phyloP scores from a whole-genome alignment of 306 rosid genomes.

The Sechiopsis laciniata region DNA sequence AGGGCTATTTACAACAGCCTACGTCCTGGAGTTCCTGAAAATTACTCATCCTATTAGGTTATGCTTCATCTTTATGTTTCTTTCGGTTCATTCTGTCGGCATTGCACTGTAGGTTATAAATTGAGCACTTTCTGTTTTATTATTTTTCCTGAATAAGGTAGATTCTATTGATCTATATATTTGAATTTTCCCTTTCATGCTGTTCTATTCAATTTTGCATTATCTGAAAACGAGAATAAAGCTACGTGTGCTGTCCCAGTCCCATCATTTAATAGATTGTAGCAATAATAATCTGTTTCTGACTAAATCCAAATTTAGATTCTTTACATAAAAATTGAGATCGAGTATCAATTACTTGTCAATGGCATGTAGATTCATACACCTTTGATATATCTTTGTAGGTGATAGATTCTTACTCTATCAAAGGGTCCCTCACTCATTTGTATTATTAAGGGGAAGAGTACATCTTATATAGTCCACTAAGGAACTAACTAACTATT shows the following conservation, averaged over 20 bases:
- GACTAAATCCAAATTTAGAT: background rate
- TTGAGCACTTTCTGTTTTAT: conserved; percentile 19
- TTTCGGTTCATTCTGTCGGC: conserved; percentile 18
- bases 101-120: conserved; percentile 18
- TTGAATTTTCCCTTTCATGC: background rate
- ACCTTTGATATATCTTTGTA: background rate
- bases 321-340: background rate
- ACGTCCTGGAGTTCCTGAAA: conserved; percentile 69
- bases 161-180: conserved; percentile 19
- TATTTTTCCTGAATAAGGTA: conserved; percentile 25
- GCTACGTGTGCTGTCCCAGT: conserved; percentile 6
- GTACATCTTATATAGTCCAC: too few species aligned
- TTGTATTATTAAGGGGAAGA: too few species aligned
- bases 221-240: conserved; percentile 30
- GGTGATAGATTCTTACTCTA: too few species aligned
- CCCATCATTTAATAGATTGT: conserved; percentile 2
- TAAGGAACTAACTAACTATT: too few species aligned
- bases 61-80: conserved; percentile 16
- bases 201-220: conserved; percentile 1
- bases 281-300: conserved; percentile 12
- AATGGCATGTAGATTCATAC: background rate
- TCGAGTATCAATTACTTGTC: background rate
- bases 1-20: conserved; percentile 57
- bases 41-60: conserved; percentile 66
- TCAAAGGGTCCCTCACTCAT: too few species aligned